Evolutionary conservation across 2,329 filamentous ascomycete species (phyloP).

Genomic region (Byssothecium circinans): DNA sequence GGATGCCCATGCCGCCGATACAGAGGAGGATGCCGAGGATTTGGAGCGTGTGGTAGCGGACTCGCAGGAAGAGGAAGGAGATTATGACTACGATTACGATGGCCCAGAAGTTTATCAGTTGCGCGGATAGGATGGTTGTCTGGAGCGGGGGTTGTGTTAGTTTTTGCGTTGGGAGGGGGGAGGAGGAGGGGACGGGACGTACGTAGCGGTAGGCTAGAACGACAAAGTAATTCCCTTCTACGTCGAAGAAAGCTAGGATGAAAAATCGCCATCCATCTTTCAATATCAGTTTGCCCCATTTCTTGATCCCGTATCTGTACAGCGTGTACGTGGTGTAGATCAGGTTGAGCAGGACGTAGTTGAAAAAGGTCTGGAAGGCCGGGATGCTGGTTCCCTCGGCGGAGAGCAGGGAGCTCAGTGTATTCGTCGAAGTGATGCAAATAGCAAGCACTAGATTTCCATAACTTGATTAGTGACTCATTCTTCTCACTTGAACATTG

Average conservation of each 20-base stretch:
- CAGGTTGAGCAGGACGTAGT: constrained; percentile 80
- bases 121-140: constrained; percentile 88
- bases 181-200: constrained; percentile 7
- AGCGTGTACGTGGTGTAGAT: constrained; percentile 82
- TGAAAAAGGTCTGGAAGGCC: constrained; percentile 94
- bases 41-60: constrained; percentile 88
- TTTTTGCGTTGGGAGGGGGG: neutral
- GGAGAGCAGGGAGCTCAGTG: constrained; percentile 77
- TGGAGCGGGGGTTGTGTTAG: constrained; percentile 44
- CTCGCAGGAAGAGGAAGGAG: constrained; percentile 78
- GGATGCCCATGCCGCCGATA: constrained; percentile 85
- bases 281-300: constrained; percentile 64
- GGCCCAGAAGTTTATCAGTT: constrained; percentile 98
- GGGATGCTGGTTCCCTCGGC: constrained; percentile 75
- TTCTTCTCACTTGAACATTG: neutral
- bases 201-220: constrained; percentile 80
- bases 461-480: neutral
- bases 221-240: constrained; percentile 97
- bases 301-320: constrained; percentile 74
- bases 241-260: constrained; percentile 89
- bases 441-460: constrained; percentile 55
- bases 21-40: constrained; percentile 84
- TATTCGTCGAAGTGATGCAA: constrained; percentile 91
- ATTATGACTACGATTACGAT: constrained; percentile 89
- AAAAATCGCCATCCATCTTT: constrained; percentile 88